phyloP scores from a whole-genome alignment of 129 eudicot species.

The Tanacetum coccineum region DNA sequence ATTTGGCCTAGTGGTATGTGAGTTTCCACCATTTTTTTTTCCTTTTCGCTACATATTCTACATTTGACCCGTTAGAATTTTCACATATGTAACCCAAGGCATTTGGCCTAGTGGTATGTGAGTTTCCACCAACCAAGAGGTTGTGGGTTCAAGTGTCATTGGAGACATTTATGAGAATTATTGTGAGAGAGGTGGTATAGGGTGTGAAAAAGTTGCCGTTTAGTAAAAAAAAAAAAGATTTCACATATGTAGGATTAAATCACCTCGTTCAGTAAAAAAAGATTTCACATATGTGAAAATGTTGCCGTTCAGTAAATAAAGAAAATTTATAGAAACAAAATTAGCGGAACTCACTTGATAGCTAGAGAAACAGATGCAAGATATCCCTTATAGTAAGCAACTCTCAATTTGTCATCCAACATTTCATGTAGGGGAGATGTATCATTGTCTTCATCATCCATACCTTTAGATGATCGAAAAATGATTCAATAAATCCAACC shows the following conservation, averaged over 20 bases:
- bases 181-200: too few relatives aligned
- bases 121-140: too few relatives aligned
- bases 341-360: constrained; percentile 40
- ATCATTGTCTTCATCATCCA: constrained; percentile 73
- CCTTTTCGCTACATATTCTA: neutral
- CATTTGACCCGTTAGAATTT: neutral
- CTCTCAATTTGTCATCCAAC: constrained; percentile 76
- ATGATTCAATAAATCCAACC: neutral
- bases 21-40: neutral
- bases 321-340: neutral
- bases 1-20: too few relatives aligned
- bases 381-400: constrained; percentile 60
- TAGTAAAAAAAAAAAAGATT: too few relatives aligned
- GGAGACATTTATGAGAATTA: too few relatives aligned
- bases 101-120: too few relatives aligned
- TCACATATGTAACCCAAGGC: too few relatives aligned
- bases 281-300: too few relatives aligned
- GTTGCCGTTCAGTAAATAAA: too few relatives aligned
- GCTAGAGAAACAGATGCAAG: constrained; percentile 63
- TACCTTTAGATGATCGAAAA: constrained; percentile 36
- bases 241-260: neutral
- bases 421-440: constrained; percentile 48
- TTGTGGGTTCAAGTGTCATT: too few relatives aligned
- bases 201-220: too few relatives aligned
- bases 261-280: neutral